Base-by-base conservation (phyloP, 2,329 filamentous ascomycete genomes). In the Paecilomyces sp. region DNA sequence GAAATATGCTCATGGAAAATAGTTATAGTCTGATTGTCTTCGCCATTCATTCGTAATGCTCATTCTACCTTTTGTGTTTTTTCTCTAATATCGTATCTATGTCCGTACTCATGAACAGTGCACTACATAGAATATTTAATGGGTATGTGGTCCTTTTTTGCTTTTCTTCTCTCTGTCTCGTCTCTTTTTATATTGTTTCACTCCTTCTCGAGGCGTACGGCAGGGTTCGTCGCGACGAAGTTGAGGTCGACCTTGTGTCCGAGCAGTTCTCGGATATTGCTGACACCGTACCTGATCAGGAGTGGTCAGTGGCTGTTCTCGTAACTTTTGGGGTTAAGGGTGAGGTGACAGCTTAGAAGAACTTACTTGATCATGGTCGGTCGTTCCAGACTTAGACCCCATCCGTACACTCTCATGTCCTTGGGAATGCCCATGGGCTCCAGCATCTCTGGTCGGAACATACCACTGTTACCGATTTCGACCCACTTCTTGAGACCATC, bases 401-500 rank as follows among this genome's bases (percentile, higher is more conserved):
- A 97, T 34, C 94, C 94, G 73, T 96, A 97, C 9, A 97, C 92
- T 63, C 90, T 83, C 86, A 97, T 86, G 70, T 96, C 90, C 77
- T 88, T 91, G 25, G 92, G 92, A 70, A 97, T 77, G 34, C 93
- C 93, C 92, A 97, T 96, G 4, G 92, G 82, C 77, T 96, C 89
- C 70, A 97, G 77, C 93, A 97, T 97, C 78, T 99, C 94, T 1
- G 94, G 92, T 66, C 94, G 84, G 86, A 99, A 99, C 92, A 99
- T 97, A 64, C 94, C 94, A 68, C 89, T 93, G 80, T 99, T 97
- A 61, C 94, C 94, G 72, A 97, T 97, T 80, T 97, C 94, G 28
- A 97, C 91, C 79, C 95, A 88, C 81, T 96, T 96, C 69, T 85
- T 85, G 56, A 97, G 80, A 3, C 92, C 93, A 70, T 88, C 85